Conservation (phyloP, 1,284 basidiomycete species). For the Ceratobasidium sp. region DNA sequence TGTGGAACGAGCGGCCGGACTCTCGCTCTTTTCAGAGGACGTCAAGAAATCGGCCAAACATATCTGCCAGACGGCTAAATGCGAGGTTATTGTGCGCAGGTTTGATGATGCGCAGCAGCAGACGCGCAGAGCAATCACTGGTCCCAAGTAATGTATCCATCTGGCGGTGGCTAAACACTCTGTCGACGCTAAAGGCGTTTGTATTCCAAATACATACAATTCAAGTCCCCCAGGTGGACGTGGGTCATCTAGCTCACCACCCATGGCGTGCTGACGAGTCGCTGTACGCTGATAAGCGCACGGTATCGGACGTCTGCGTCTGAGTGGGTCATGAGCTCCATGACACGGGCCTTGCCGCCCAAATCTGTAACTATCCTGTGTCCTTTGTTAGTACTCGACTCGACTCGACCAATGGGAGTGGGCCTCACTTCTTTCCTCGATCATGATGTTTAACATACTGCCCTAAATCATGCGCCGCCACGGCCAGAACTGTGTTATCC, state of each 20-base stretch:
- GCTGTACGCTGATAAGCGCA: constrained; percentile 85
- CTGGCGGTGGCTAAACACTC: background rate
- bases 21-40: constrained; percentile 87
- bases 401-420: background rate
- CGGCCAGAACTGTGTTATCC: constrained; percentile 82
- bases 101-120: constrained; percentile 89
- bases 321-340: constrained; percentile 93
- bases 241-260: constrained; percentile 18
- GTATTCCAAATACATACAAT: constrained; percentile 35
- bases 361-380: constrained; percentile 80
- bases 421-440: constrained; percentile 83
- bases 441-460: constrained; percentile 93
- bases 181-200: constrained; percentile 10
- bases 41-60: constrained; percentile 84
- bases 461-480: constrained; percentile 92
- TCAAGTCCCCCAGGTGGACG: background rate
- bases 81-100: constrained; percentile 82
- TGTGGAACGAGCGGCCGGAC: constrained; percentile 91
- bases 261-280: constrained; percentile 85
- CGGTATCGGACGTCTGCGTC: constrained; percentile 92
- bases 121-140: constrained; percentile 64
- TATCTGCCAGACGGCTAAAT: constrained; percentile 88
- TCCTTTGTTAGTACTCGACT: background rate
- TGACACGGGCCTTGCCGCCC: constrained; percentile 88
- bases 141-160: constrained; percentile 53